Conservation (phyloP, 1,139 yeast genomes). For the Sugiyamaella sp. region DNA sequence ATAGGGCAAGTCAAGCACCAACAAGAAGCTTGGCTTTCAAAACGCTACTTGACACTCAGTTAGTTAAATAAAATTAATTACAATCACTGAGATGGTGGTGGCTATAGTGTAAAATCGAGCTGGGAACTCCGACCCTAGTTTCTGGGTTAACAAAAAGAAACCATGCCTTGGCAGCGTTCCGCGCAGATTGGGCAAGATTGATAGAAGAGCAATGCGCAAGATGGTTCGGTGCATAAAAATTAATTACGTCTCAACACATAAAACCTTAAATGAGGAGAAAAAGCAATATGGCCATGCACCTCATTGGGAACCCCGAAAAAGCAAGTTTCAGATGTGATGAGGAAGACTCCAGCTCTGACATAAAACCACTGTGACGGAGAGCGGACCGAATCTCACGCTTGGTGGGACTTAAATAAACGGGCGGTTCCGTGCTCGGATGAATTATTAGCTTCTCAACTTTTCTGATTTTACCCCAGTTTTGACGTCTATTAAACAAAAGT, state of each 20-base stretch:
- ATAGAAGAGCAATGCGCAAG: slow-evolving; percentile 2
- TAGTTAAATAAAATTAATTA: no score
- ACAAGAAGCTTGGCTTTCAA: not conserved
- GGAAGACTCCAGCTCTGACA: slow-evolving; percentile 5
- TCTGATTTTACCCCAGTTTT: slow-evolving; percentile 3
- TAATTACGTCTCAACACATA: slow-evolving; percentile 12
- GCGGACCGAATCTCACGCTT: not conserved
- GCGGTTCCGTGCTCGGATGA: slow-evolving; percentile 3
- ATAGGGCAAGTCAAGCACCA: not conserved
- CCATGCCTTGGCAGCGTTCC: not conserved
- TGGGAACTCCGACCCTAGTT: no score
- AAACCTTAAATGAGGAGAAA: slow-evolving; percentile 5
- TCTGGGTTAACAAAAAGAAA: not conserved
- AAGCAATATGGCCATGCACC: slow-evolving; percentile 9
- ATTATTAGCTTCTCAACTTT: not conserved
- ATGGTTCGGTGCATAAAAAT: slow-evolving; percentile 11
- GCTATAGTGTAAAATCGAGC: no score
- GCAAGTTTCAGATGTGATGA: slow-evolving; percentile 7
- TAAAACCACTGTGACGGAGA: slow-evolving; percentile 3
- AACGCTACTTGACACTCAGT: no score
- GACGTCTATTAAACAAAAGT: not conserved
- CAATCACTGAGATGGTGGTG: no score
- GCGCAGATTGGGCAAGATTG: not conserved
- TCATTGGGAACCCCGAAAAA: slow-evolving; percentile 10
- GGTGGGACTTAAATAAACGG: slow-evolving; percentile 12